A percentile compares a stretch with the other conserved stretches of the same genome.
Conservation (phyloP, 208 protist species). For the Wallacemonas sp. region DNA sequence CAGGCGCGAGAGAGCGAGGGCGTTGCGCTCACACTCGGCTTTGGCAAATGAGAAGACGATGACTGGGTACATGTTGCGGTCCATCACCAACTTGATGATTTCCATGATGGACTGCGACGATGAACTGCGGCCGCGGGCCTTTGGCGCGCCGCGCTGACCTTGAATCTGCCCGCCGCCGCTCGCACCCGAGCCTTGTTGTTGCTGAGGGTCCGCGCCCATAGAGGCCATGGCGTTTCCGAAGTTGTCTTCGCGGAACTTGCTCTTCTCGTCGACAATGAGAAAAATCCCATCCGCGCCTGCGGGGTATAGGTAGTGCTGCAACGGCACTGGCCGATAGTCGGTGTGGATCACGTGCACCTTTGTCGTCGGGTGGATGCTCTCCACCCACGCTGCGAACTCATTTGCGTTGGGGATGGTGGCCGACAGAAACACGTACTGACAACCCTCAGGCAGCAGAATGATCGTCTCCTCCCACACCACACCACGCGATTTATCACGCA, state of each 20-base stretch:
- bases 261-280: slow-evolving; percentile 96
- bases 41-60: slow-evolving; percentile 99
- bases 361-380: slow-evolving; percentile 95
- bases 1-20: slow-evolving; percentile 91
- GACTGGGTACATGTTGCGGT: slow-evolving; percentile 96
- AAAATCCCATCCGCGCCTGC: slow-evolving; percentile 96
- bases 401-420: slow-evolving; percentile 99
- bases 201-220: slow-evolving; percentile 48
- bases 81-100: slow-evolving; percentile 98
- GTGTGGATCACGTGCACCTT: slow-evolving; percentile 99
- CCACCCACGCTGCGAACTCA: slow-evolving; percentile 99
- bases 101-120: slow-evolving; percentile 81
- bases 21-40: slow-evolving; percentile 97
- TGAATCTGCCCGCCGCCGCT: slow-evolving; percentile 12
- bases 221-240: slow-evolving; percentile 95
- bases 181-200: slow-evolving; percentile 13
- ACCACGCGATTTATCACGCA: slow-evolving; percentile 98
- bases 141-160: neutral
- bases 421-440: slow-evolving; percentile 99
- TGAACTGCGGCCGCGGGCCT: slow-evolving; percentile 22
- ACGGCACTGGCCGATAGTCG: slow-evolving; percentile 98
- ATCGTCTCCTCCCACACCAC: slow-evolving; percentile 99
- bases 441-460: slow-evolving; percentile 97
- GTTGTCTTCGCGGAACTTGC: slow-evolving; percentile 95
- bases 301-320: slow-evolving; percentile 99